Percentiles rank a stretch among this genome's conserved stretches.
These are phyloP conservation scores for Balansia obtecta DNA, from an alignment of 2,329 filamentous ascomycete species.

Conservation along the genomic window DNA sequence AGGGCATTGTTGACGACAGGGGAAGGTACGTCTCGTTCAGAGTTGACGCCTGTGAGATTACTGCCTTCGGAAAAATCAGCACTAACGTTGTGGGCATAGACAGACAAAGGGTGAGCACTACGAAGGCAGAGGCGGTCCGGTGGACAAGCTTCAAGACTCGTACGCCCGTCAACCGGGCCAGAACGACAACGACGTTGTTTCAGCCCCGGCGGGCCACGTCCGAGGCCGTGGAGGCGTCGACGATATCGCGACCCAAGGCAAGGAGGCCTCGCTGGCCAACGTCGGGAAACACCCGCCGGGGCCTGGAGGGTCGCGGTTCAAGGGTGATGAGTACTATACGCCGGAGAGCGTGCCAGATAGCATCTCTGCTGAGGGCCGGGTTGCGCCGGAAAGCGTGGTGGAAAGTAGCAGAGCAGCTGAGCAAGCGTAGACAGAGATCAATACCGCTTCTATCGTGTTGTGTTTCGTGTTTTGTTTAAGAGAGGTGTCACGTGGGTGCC, in stretches of 20 bases:
- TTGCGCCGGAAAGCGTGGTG: conserved; percentile 28
- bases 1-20: conserved; percentile 29
- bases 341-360: conserved; percentile 30
- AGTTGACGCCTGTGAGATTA: too few relatives aligned
- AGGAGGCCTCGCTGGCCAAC: conserved; percentile 25
- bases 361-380: conserved; percentile 27
- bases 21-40: conserved; percentile 25
- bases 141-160: conserved; percentile 22
- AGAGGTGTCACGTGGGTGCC: neutral
- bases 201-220: conserved; percentile 12
- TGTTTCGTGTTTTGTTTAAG: too few relatives aligned
- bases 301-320: conserved; percentile 25
- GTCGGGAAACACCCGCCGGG: conserved; percentile 23
- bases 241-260: conserved; percentile 23
- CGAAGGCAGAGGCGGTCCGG: conserved; percentile 30
- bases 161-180: conserved; percentile 15
- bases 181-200: conserved; percentile 25
- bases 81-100: conserved; percentile 13
- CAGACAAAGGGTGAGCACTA: conserved; percentile 31
- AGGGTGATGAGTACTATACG: conserved; percentile 27
- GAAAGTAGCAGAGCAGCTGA: conserved; percentile 21
- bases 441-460: neutral
- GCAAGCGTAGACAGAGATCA: neutral
- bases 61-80: too few relatives aligned
- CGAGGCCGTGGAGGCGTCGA: conserved; percentile 13